These are phyloP conservation scores for Agrostemma githago DNA, from an alignment of 148 eudicot genomes.

Conservation along the genomic window DNA sequence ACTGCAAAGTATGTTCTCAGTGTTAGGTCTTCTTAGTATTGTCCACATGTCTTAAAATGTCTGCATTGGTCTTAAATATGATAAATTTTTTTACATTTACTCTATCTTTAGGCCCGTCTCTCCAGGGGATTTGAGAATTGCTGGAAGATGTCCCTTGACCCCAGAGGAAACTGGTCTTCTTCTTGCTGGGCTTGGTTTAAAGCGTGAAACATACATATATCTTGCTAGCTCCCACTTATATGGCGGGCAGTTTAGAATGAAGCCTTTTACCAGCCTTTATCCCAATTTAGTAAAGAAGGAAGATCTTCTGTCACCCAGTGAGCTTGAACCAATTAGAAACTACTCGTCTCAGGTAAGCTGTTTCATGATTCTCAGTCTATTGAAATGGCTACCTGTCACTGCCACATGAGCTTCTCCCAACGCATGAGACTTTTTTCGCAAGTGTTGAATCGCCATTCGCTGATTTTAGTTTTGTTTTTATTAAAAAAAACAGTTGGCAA, in stretches of 20 bases:
- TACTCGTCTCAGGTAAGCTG: conserved; percentile 81
- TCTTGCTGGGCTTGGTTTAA: conserved; percentile 73
- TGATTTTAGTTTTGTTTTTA: background rate
- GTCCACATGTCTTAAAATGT: background rate
- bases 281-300: conserved; percentile 85
- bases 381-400: background rate
- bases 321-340: conserved; percentile 71
- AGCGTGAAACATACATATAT: conserved; percentile 56
- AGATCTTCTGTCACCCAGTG: conserved; percentile 61
- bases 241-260: conserved; percentile 69
- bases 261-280: conserved; percentile 58
- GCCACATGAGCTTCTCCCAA: background rate
- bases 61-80: conserved; percentile 4
- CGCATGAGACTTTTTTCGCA: background rate
- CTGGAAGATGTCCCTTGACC: conserved; percentile 86
- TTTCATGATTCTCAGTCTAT: background rate
- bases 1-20: conserved; percentile 38
- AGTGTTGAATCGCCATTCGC: background rate
- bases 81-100: background rate
- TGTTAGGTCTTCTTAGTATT: conserved; percentile 2
- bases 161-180: conserved; percentile 94
- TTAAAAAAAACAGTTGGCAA: no score
- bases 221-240: conserved; percentile 84
- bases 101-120: conserved; percentile 44
- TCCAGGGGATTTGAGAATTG: conserved; percentile 55